A percentile compares a stretch with the other conserved stretches of the same genome.
Conservation (phyloP, 1,139 yeast genomes). For the Nakaseomyces delphensis region DNA sequence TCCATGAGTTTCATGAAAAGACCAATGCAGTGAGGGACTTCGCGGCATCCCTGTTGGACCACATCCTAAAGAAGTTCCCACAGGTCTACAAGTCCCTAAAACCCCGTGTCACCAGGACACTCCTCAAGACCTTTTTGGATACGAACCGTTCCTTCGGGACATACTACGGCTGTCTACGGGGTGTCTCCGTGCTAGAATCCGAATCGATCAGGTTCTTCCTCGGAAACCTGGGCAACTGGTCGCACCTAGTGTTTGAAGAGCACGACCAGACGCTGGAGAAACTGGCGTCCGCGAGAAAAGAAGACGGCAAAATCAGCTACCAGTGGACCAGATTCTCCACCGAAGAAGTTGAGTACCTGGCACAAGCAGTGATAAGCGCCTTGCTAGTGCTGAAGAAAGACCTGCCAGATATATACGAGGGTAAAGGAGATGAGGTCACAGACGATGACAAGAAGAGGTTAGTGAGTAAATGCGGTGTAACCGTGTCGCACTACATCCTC, state of each 20-base stretch:
- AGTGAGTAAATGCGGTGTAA: slow-evolving; percentile 51
- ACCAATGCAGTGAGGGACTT: slow-evolving; percentile 70
- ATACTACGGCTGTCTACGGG: slow-evolving; percentile 84
- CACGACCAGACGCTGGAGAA: slow-evolving; percentile 21
- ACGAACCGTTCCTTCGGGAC: slow-evolving; percentile 71
- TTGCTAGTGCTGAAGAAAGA: slow-evolving; percentile 34
- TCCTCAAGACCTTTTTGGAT: slow-evolving; percentile 83
- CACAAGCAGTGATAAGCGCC: slow-evolving; percentile 47
- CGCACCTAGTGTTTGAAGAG: slow-evolving; percentile 42
- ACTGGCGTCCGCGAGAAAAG: background rate
- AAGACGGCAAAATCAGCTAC: slow-evolving; percentile 10
- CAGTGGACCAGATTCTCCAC: slow-evolving; percentile 24
- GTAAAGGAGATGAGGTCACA: slow-evolving; percentile 33
- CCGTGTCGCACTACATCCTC: slow-evolving; percentile 44
- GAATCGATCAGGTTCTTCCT: slow-evolving; percentile 82
- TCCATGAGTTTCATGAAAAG: slow-evolving; percentile 27
- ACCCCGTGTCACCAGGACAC: slow-evolving; percentile 89
- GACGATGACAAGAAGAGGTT: slow-evolving; percentile 42
- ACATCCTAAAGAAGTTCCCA: slow-evolving; percentile 70
- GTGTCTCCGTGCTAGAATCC: slow-evolving; percentile 72
- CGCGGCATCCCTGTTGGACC: slow-evolving; percentile 75
- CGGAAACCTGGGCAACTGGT: slow-evolving; percentile 83
- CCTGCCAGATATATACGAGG: slow-evolving; percentile 32
- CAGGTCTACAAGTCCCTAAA: slow-evolving; percentile 81
- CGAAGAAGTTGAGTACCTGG: slow-evolving; percentile 40